Evolutionary conservation across 148 eudicot species (phyloP).

Genomic region (Pharnaceum exiguum): DNA sequence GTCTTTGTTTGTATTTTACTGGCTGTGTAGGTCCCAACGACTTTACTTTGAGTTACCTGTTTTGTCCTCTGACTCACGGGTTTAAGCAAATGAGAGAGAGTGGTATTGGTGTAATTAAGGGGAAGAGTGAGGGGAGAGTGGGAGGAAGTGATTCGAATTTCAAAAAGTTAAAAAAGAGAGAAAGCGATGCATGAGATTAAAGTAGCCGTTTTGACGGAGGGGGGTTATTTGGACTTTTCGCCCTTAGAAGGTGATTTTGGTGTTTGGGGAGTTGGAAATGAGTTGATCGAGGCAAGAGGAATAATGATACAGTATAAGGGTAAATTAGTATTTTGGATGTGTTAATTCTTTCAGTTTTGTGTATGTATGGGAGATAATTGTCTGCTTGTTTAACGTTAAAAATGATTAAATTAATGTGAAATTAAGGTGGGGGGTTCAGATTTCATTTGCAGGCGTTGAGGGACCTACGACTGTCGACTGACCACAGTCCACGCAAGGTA

Average conservation of each 20-base stretch:
- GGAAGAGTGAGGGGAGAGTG: background rate
- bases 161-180: conserved; percentile 13
- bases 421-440: too few relatives aligned
- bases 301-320: too few relatives aligned
- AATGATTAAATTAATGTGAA: too few relatives aligned
- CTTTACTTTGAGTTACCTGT: background rate
- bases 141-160: conserved; percentile 7
- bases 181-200: background rate
- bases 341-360: too few relatives aligned
- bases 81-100: background rate
- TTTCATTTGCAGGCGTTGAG: too few relatives aligned
- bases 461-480: too few relatives aligned
- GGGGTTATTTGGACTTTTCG: background rate
- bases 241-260: background rate
- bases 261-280: background rate
- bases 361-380: too few relatives aligned
- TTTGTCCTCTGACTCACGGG: background rate
- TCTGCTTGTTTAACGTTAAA: too few relatives aligned
- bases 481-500: too few relatives aligned
- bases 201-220: conserved; percentile 16
- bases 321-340: too few relatives aligned
- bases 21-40: conserved; percentile 8
- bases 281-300: background rate
- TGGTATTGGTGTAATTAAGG: background rate
- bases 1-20: conserved; percentile 13